These are phyloP conservation scores for Bondarzewia mesenterica DNA, from an alignment of 1,284 basidiomycete species.

Conservation along the genomic window DNA sequence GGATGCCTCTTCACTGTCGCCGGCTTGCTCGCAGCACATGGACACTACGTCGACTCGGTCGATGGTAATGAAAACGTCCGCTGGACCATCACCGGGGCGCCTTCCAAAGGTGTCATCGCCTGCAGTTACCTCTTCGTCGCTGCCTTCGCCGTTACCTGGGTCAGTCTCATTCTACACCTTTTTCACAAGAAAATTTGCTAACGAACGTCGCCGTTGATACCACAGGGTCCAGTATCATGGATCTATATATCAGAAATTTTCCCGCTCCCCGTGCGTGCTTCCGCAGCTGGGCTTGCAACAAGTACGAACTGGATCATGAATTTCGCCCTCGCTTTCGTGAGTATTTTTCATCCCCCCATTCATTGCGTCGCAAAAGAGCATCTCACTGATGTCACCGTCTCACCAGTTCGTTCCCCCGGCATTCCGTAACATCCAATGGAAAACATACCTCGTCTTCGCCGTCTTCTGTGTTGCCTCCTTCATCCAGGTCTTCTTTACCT, in stretches of 20 bases:
- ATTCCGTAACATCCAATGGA: slow-evolving; percentile 7
- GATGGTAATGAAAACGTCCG: slow-evolving; percentile 15
- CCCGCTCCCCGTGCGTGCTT: slow-evolving; percentile 36
- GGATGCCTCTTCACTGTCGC: slow-evolving; percentile 33
- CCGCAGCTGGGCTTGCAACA: slow-evolving; percentile 38
- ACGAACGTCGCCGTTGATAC: slow-evolving; percentile 19
- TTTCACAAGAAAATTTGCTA: slow-evolving; percentile 12
- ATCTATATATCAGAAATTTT: slow-evolving; percentile 25
- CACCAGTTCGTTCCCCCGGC: slow-evolving; percentile 6
- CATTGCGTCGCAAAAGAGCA: not conserved
- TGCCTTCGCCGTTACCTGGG: slow-evolving; percentile 2
- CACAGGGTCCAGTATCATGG: slow-evolving; percentile 23
- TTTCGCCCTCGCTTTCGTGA: slow-evolving; percentile 33
- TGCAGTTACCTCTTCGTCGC: slow-evolving; percentile 16
- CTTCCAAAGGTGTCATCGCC: slow-evolving; percentile 15
- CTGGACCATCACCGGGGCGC: slow-evolving; percentile 21
- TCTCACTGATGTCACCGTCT: not conserved
- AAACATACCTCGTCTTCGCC: slow-evolving; percentile 11
- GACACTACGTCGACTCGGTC: slow-evolving; percentile 21
- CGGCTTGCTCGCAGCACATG: slow-evolving; percentile 15
- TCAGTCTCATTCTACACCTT: slow-evolving; percentile 13
- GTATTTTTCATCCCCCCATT: not conserved
- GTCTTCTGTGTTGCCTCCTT: slow-evolving; percentile 8
- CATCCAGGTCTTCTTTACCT: slow-evolving; percentile 1
- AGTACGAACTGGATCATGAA: slow-evolving; percentile 45